phyloP scores from a whole-genome alignment of 2,329 filamentous ascomycete species.

The Waltergamsia citrina region DNA sequence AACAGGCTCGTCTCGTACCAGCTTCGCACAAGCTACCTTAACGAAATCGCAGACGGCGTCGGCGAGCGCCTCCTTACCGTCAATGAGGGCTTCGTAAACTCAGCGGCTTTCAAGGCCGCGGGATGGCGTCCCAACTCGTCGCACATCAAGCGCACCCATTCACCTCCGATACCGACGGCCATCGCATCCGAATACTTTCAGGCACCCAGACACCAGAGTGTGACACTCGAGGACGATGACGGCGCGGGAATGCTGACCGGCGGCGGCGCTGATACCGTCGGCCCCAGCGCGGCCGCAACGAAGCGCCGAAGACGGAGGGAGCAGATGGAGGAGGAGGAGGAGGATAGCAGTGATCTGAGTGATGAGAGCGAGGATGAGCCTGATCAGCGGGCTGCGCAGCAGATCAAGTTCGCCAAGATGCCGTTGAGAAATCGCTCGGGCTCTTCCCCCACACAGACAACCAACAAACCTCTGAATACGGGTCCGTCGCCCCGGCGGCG shows the following conservation, averaged over 20 bases:
- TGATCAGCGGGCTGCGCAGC: slow-evolving; percentile 68
- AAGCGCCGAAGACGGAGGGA: slow-evolving; percentile 59
- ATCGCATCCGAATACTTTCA: slow-evolving; percentile 80
- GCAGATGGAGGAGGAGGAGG: slow-evolving; percentile 75
- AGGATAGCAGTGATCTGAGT: slow-evolving; percentile 76
- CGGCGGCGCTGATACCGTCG: slow-evolving; percentile 57
- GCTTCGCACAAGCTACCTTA: slow-evolving; percentile 70
- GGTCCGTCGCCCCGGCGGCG: slow-evolving; percentile 43
- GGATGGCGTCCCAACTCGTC: slow-evolving; percentile 69
- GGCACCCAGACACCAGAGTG: slow-evolving; percentile 50
- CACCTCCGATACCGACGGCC: slow-evolving; percentile 75
- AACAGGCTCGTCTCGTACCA: slow-evolving; percentile 72
- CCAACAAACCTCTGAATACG: slow-evolving; percentile 34
- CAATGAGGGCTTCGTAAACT: slow-evolving; percentile 70
- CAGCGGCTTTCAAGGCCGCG: slow-evolving; percentile 71
- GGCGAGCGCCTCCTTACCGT: slow-evolving; percentile 77
- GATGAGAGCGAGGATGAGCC: slow-evolving; percentile 77
- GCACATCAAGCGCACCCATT: slow-evolving; percentile 75
- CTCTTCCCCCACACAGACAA: slow-evolving; percentile 73
- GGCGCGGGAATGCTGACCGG: slow-evolving; percentile 65
- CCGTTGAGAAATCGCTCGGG: slow-evolving; percentile 77
- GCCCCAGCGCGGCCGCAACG: slow-evolving; percentile 55
- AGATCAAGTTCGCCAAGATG: slow-evolving; percentile 96
- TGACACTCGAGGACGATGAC: slow-evolving; percentile 61
- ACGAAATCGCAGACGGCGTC: slow-evolving; percentile 72